These are phyloP conservation scores for Russula olivacea DNA, from an alignment of 768 basidiomycete species.

Conservation along the genomic window DNA sequence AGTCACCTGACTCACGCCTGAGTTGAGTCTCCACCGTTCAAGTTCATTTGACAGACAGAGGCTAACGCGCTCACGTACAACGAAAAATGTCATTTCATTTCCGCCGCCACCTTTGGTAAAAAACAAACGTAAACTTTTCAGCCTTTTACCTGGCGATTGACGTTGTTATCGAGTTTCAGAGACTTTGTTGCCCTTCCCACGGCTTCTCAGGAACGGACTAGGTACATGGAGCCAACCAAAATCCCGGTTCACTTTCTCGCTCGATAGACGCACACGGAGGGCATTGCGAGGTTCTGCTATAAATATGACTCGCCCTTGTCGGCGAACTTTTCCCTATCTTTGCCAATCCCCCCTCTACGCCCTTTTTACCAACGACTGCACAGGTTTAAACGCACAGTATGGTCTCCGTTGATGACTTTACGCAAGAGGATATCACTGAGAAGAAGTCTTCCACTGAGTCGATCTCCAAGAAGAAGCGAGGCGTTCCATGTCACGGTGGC, in stretches of 20 bases:
- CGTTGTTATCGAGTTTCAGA: neutral
- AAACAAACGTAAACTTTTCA: neutral
- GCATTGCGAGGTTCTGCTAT: neutral
- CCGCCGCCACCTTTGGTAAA: neutral
- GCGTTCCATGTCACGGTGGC: neutral
- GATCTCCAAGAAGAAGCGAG: slow-evolving; percentile 29
- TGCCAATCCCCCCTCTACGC: neutral
- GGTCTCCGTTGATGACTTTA: neutral
- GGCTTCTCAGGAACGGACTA: neutral
- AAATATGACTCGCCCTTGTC: neutral
- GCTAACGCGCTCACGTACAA: no score
- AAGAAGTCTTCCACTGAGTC: slow-evolving; percentile 22
- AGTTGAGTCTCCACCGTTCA: no score
- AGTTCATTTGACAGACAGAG: no score
- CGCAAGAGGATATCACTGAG: neutral
- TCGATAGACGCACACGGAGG: neutral
- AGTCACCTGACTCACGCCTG: no score
- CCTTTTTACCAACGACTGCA: slow-evolving; percentile 15
- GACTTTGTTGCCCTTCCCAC: neutral
- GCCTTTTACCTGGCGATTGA: neutral
- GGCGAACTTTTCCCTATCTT: neutral
- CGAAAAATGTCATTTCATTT: no score
- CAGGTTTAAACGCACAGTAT: neutral
- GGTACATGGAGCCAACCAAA: neutral
- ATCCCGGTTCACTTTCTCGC: neutral